Evolutionary conservation across 108 stramenopile species (phyloP).

Genomic region (Pseudonitzschia pungens): DNA sequence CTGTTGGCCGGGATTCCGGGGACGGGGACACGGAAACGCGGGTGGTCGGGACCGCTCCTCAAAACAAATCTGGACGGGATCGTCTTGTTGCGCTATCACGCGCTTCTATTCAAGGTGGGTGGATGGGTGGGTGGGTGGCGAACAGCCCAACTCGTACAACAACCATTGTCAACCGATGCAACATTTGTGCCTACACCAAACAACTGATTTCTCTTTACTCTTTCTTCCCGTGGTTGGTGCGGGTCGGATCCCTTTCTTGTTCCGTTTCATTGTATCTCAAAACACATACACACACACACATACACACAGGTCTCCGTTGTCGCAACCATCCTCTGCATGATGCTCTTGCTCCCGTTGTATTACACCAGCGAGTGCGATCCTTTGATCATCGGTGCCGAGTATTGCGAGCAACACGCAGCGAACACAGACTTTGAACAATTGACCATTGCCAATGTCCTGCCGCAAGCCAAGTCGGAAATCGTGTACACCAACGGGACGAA

Average conservation of each 20-base stretch:
- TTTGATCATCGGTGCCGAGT: background rate
- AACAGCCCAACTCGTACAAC: background rate
- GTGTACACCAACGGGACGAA: background rate
- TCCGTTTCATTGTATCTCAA: background rate
- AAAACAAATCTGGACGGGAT: conserved; percentile 80
- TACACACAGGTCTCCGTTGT: conserved; percentile 40
- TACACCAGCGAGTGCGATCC: conserved; percentile 42
- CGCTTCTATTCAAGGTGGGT: conserved; percentile 47
- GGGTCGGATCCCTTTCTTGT: background rate
- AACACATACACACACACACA: background rate
- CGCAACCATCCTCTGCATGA: conserved; percentile 57
- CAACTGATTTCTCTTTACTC: too few relatives aligned
- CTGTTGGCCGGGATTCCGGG: conserved; percentile 76
- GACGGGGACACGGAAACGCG: conserved; percentile 72
- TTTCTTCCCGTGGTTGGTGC: too few relatives aligned
- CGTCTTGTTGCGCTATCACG: conserved; percentile 75
- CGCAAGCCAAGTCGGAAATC: conserved; percentile 1
- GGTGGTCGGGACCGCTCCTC: conserved; percentile 57
- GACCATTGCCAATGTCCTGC: conserved; percentile 71
- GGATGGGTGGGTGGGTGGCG: background rate
- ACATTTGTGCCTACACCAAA: background rate
- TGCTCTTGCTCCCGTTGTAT: conserved; percentile 71
- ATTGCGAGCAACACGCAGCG: conserved; percentile 14
- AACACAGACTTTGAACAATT: conserved; percentile 75
- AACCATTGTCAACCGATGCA: background rate